phyloP scores from a whole-genome alignment of 345 rosid species.

The Hirschfeldia incana region DNA sequence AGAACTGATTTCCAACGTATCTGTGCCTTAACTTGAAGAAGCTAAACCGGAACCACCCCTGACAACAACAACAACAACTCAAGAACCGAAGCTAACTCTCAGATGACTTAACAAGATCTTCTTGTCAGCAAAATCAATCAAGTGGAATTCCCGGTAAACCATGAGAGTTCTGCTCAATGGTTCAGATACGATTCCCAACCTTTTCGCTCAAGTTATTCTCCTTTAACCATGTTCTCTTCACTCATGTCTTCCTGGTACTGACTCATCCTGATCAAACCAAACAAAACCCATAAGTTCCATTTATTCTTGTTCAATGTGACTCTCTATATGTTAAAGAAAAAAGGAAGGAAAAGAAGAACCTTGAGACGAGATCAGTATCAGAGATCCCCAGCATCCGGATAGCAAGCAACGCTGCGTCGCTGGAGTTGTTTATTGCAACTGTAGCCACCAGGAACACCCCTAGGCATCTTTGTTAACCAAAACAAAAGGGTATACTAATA shows the following conservation, averaged over 20 bases:
- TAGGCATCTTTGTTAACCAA: constrained; percentile 65
- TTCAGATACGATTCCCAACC: constrained; percentile 81
- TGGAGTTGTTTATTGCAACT: constrained; percentile 85
- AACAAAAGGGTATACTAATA: not conserved
- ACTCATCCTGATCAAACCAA: constrained; percentile 59
- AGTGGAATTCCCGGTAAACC: not conserved
- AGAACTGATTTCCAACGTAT: not conserved
- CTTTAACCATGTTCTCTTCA: constrained; percentile 68
- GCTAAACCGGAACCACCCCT: not conserved
- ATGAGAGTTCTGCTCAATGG: constrained; percentile 32
- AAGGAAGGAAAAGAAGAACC: constrained; percentile 30
- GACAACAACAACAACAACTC: not conserved
- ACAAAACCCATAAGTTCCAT: not conserved
- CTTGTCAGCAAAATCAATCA: constrained; percentile 23
- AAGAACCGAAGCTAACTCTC: constrained; percentile 20
- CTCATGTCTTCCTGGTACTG: constrained; percentile 86
- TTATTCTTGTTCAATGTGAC: not conserved
- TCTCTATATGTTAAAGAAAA: not conserved
- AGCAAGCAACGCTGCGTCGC: constrained; percentile 83
- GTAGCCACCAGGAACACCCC: constrained; percentile 97
- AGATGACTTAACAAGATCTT: constrained; percentile 3
- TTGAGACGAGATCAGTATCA: constrained; percentile 63
- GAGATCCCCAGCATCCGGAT: constrained; percentile 74
- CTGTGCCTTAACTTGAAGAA: not conserved
- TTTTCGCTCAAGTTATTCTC: constrained; percentile 60